Evolutionary conservation across 768 basidiomycete genomes (phyloP), one percentile per base, ranked within the genome.

Genomic region (Amanita rimosa): DNA sequence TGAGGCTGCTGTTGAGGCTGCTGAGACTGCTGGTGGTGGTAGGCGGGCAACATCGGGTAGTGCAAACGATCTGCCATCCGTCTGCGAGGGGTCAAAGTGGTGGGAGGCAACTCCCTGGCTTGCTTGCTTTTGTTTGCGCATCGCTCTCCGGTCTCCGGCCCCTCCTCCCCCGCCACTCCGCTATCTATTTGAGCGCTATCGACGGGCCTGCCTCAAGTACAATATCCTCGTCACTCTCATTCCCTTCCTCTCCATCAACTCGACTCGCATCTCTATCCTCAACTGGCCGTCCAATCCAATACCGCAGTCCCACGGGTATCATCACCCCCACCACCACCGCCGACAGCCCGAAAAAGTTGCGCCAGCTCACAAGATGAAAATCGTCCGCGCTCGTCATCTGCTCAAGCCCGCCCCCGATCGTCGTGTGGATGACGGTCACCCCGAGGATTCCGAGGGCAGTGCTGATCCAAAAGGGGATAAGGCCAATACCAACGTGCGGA

Each of bases 311-410:
- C 29, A 96, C 92, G 5, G 93, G 93, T 48, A 95, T 89, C 68
- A 95, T 72, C n/a, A 90, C 94, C 4, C 92, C 93, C 10, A 92
- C 75, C 49, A 87, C 88, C 44, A 95, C 81, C 0, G 89, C 89
- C 1, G 81, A 75, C 17, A 97, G 71, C 9, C 84, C 79, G 54
- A 95, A 75, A 60, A 94, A 87, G 65, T 97, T 97, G 52, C 78
- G 76, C 81, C 86, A 85, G 49, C 92, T 95, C 54, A 98, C 78
- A 43, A 98, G 75, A 64, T 95, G 83, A 61, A 98, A 97, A 62
- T 98, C 95, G 29, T 78, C 86, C 1, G 94, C 74, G 39, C 83
- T 85, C 4, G 94, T 95, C 95, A 98, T 97, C 52, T 92, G 81
- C 55, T 97, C 94, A 24, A 98, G 72, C 6, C 93, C 85, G 10